Evolutionary conservation across 768 basidiomycete genomes (phyloP), one percentile per base, ranked within the genome.

Genomic region (Lentinula edodes): DNA sequence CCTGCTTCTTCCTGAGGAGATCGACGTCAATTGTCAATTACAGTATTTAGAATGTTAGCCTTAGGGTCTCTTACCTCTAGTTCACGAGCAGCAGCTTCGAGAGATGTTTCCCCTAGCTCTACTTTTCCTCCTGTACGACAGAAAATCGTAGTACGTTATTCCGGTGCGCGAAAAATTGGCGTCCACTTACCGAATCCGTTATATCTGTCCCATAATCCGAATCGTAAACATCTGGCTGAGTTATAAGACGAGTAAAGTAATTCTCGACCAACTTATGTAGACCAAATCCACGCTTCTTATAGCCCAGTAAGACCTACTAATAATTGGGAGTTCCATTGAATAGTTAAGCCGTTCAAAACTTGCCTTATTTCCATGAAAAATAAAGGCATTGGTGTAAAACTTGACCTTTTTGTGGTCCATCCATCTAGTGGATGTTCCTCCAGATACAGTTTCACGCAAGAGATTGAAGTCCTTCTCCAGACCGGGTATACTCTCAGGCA

Each of bases 241-340:
- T 53, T 45, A 57, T 12, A 54, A 35, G 43, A 10, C 18, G 3
- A 61, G 39, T 13, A 9, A 9, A 38, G 38, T 20, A 48, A 16
- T 38, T 45, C 36, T 51, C 15, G 13, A 52, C 48, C 36, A 10
- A 89, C 89, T 83, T 76, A 63, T 81, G 78, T 41, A 74, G 74
- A 28, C 90, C 91, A 68, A 91, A 86, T 1, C 91, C 91, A 28
- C 91, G 80, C 70, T 92, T 92, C 73, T 93, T 93, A 66, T 81
- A 82, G 3, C 91, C 91, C 8, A 93, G 79, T 15, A 93, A 73
- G 13, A 93, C 72, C 86, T 90, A 12, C 60, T 18, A 38, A 50
- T 7, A 45, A 35, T 59, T 56, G n/a, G 28, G 20, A 32, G 8
- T 48, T 55, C 52, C 54, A 58, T 60, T 52, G 38, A 35, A 10